phyloP scores from a whole-genome alignment of 805 yeast genomes.

The Zygosaccharomyces gambellarensis region DNA sequence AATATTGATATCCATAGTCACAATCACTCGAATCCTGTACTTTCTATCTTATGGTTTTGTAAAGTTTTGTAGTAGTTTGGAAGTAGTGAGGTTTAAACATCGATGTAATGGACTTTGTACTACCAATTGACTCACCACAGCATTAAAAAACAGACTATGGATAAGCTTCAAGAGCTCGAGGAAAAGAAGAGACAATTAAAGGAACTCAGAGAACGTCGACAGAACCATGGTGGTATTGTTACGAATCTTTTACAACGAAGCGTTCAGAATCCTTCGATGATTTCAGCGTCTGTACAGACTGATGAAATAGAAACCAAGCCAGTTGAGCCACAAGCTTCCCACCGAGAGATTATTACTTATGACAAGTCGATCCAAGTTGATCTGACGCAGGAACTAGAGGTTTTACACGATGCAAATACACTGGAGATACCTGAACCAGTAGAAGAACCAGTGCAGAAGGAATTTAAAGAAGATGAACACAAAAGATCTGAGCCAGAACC shows the following conservation, averaged over 20 bases:
- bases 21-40: background rate
- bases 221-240: conserved; percentile 19
- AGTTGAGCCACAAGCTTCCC: background rate
- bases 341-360: conserved; percentile 16
- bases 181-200: conserved; percentile 48
- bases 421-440: background rate
- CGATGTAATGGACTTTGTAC: background rate
- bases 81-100: conserved; percentile 5
- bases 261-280: conserved; percentile 8
- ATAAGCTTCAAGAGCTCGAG: conserved; percentile 43
- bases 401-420: background rate
- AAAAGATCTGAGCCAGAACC: background rate
- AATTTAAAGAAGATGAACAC: background rate
- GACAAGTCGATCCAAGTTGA: conserved; percentile 27
- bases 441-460: background rate
- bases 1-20: conserved; percentile 45
- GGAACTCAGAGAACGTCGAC: conserved; percentile 46
- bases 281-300: conserved; percentile 22
- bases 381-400: background rate
- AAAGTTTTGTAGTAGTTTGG: background rate
- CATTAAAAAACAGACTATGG: conserved; percentile 13
- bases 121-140: background rate
- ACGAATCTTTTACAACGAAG: conserved; percentile 9
- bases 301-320: conserved; percentile 8
- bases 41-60: background rate